Evolutionary conservation across 768 basidiomycete genomes (phyloP).

Genomic region (Clavulina sp.): DNA sequence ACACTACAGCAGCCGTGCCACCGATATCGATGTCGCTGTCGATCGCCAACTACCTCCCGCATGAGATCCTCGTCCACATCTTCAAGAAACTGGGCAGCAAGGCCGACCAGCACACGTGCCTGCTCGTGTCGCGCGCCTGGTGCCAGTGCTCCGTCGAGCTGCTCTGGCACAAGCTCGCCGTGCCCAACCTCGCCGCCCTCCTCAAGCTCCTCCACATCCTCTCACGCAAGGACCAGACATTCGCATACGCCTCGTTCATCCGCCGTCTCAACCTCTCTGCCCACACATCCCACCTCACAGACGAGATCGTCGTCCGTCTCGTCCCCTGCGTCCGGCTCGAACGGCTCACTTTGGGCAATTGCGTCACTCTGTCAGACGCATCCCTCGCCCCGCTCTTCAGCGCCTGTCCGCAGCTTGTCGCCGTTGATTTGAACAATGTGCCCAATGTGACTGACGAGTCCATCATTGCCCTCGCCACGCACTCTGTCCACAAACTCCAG

Average conservation of each 20-base stretch:
- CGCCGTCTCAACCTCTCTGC: constrained; percentile 79
- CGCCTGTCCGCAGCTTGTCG: constrained; percentile 57
- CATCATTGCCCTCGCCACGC: constrained; percentile 52
- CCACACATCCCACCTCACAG: constrained; percentile 49
- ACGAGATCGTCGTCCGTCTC: constrained; percentile 56
- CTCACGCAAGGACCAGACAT: constrained; percentile 44
- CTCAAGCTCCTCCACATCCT: constrained; percentile 65
- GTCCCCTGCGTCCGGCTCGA: constrained; percentile 65
- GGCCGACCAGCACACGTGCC: constrained; percentile 51
- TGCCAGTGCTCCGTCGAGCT: constrained; percentile 92
- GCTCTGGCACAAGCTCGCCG: constrained; percentile 80
- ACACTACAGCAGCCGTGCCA: background rate
- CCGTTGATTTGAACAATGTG: constrained; percentile 71
- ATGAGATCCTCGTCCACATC: constrained; percentile 85
- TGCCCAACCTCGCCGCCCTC: constrained; percentile 51
- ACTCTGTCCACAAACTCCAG: constrained; percentile 56
- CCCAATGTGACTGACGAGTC: constrained; percentile 49
- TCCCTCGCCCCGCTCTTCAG: constrained; percentile 49
- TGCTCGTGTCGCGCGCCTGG: constrained; percentile 81
- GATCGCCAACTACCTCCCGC: constrained; percentile 55
- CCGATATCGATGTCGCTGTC: too few species aligned
- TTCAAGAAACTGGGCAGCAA: constrained; percentile 64
- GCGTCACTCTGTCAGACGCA: constrained; percentile 45
- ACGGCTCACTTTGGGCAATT: constrained; percentile 74
- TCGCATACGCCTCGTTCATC: constrained; percentile 76